These are phyloP conservation scores for Quercus parvula DNA, from an alignment of 306 rosid species.

Conservation along the genomic window DNA sequence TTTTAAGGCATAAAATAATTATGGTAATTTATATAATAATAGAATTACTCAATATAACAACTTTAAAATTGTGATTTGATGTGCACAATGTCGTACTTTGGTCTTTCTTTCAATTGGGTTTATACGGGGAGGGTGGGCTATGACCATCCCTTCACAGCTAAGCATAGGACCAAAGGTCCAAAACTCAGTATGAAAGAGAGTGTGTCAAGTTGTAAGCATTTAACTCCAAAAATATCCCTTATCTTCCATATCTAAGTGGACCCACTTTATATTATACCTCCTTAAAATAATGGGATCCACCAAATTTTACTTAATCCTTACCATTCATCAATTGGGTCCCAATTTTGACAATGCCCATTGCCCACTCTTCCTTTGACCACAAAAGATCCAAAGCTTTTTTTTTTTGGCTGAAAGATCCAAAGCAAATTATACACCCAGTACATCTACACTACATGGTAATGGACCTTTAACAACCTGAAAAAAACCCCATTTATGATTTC, in stretches of 20 bases:
- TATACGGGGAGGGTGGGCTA: constrained; percentile 19
- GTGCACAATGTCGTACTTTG: background rate
- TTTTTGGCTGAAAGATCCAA: background rate
- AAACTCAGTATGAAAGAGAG: background rate
- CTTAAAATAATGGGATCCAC: constrained; percentile 42
- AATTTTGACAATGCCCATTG: constrained; percentile 25
- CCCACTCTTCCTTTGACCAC: constrained; percentile 31
- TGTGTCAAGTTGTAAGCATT: constrained; percentile 31
- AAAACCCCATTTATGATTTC: constrained; percentile 7
- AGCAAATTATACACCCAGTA: background rate
- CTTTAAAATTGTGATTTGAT: background rate
- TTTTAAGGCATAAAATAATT: too few species aligned
- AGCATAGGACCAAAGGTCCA: constrained; percentile 26
- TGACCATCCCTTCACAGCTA: constrained; percentile 43
- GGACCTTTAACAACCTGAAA: constrained; percentile 19
- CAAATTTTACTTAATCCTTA: constrained; percentile 5
- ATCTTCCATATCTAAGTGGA: constrained; percentile 40
- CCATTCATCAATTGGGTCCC: constrained; percentile 19
- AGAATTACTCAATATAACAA: background rate
- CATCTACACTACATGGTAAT: background rate
- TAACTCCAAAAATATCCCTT: constrained; percentile 37
- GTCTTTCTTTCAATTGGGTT: constrained; percentile 11
- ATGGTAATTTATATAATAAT: too few species aligned
- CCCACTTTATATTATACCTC: constrained; percentile 36
- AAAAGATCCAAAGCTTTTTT: background rate